Base-by-base conservation (phyloP, 176 grass and related monocot species). In the Saccharum spontaneum region DNA sequence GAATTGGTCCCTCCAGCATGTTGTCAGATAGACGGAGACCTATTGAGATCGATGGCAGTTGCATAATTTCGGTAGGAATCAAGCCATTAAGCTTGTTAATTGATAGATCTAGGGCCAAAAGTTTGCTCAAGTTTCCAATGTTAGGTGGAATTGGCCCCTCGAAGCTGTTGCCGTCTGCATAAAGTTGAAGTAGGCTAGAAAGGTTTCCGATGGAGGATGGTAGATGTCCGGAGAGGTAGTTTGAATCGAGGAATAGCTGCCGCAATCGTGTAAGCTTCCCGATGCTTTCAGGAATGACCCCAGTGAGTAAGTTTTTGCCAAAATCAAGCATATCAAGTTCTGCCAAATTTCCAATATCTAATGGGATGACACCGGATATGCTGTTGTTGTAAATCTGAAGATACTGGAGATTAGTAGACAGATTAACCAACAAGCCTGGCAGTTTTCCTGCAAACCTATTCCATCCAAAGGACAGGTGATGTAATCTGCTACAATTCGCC, bases 281-380 rank as follows among this genome's bases (percentile, higher is more conserved):
- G 23, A 83, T 83, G 69, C 39, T 83, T 57, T 74, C 81, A 63
- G 81, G 81, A 64, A 83, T 74, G 0, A 16, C 4, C 37, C 81
- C 69, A 36, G 23, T 74, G 69, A 83, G 69, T 22, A 83, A 73
- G 52, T 83, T 83, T 10, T 0, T 0, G 4, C 0, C 17, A 33
- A 83, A 6, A 33, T 31, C 6, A 46, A 83, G 55, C 16, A 1
- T 12, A 39, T 36, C 26, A 14, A 83, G 81, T 34, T 24, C 4
- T 63, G 22, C 20, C 52, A 73, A 62, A 14, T 83, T 73, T 34
- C 52, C 69, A 0, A 83, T 34, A 14, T 73, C 54, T 5, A 17
- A 73, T 63, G 81, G 81, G 10, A 63, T 83, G 11, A 13, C 28
- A 33, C 80, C 54, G 0, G 38, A 74, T 83, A 64, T 63, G 7